These are phyloP conservation scores for Cladobotryum protrusum DNA, from an alignment of 2,329 filamentous ascomycete species.

Conservation along the genomic window DNA sequence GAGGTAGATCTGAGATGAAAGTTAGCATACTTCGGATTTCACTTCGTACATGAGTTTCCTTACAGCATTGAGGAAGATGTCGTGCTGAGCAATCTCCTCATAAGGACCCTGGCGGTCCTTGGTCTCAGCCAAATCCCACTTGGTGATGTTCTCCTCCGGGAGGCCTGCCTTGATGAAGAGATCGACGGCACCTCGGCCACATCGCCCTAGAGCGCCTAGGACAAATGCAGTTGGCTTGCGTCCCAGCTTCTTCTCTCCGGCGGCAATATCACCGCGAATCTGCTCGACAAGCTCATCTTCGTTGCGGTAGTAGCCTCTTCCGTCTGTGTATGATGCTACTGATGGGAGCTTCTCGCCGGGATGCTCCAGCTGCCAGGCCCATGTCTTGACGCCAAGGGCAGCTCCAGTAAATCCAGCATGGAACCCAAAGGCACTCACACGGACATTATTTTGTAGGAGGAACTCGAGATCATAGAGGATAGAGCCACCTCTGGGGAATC, in stretches of 20 bases:
- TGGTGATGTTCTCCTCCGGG: slow-evolving; percentile 39
- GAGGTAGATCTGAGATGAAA: slow-evolving; percentile 69
- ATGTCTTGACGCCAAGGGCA: slow-evolving; percentile 70
- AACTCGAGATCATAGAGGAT: slow-evolving; percentile 80
- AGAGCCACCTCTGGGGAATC: slow-evolving; percentile 61
- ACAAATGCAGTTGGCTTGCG: slow-evolving; percentile 70
- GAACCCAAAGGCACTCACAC: slow-evolving; percentile 68
- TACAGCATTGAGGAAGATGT: slow-evolving; percentile 68
- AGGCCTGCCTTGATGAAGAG: slow-evolving; percentile 66
- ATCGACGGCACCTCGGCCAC: slow-evolving; percentile 78
- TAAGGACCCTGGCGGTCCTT: slow-evolving; percentile 62
- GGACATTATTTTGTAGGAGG: slow-evolving; percentile 61
- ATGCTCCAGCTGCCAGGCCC: slow-evolving; percentile 75
- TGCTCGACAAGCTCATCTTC: slow-evolving; percentile 50
- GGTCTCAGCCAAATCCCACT: slow-evolving; percentile 74
- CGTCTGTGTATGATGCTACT: slow-evolving; percentile 21
- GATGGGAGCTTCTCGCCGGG: slow-evolving; percentile 59
- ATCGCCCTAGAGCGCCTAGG: slow-evolving; percentile 78
- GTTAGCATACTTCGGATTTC: neutral
- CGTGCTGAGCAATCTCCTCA: slow-evolving; percentile 65
- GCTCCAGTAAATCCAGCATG: slow-evolving; percentile 71
- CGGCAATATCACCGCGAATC: slow-evolving; percentile 39
- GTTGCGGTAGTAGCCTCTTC: slow-evolving; percentile 64
- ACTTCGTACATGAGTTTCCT: slow-evolving; percentile 2
- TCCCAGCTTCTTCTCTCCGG: slow-evolving; percentile 67